phyloP scores from a whole-genome alignment of 2,329 filamentous ascomycete species.

The Zelopaecilomyces penicillatus region DNA sequence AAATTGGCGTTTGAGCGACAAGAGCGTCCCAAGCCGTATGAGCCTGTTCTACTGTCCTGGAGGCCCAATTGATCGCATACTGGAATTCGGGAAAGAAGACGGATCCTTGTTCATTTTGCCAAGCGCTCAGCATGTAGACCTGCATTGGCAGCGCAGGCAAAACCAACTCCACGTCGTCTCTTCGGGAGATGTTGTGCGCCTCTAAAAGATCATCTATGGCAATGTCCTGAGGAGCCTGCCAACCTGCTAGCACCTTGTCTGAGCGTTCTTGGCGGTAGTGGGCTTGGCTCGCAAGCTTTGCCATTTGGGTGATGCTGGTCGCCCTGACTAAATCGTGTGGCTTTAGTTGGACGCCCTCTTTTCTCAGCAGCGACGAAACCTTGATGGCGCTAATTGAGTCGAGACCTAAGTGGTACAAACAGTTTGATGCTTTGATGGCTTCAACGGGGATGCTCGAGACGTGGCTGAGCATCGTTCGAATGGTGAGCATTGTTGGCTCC shows the following conservation, averaged over 20 bases:
- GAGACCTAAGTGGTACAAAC: slow-evolving; percentile 75
- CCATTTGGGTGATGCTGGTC: slow-evolving; percentile 58
- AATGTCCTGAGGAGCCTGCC: slow-evolving; percentile 27
- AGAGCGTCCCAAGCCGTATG: slow-evolving; percentile 54
- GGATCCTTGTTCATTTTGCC: slow-evolving; percentile 57
- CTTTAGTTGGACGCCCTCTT: slow-evolving; percentile 50
- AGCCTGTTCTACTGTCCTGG: slow-evolving; percentile 32
- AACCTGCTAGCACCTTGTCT: slow-evolving; percentile 6
- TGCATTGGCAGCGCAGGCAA: slow-evolving; percentile 72
- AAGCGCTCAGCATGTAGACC: slow-evolving; percentile 68
- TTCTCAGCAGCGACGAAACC: slow-evolving; percentile 61
- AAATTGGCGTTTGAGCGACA: slow-evolving; percentile 47
- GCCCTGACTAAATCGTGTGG: slow-evolving; percentile 65
- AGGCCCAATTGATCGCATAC: slow-evolving; percentile 41
- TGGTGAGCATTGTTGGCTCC: slow-evolving; percentile 24
- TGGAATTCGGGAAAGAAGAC: slow-evolving; percentile 69
- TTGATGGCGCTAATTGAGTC: slow-evolving; percentile 93
- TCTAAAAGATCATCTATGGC: slow-evolving; percentile 30
- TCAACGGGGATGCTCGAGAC: slow-evolving; percentile 53
- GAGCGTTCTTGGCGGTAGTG: background rate
- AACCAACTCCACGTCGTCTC: slow-evolving; percentile 42
- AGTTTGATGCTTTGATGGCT: slow-evolving; percentile 52
- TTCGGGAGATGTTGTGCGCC: slow-evolving; percentile 28
- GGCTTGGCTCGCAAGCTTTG: slow-evolving; percentile 17
- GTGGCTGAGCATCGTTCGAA: slow-evolving; percentile 41